A percentile compares a stretch with the other conserved stretches of the same genome.
These are phyloP conservation scores for Fusarium torulosum DNA, from an alignment of 2,329 filamentous ascomycete genomes.

Conservation along the genomic window DNA sequence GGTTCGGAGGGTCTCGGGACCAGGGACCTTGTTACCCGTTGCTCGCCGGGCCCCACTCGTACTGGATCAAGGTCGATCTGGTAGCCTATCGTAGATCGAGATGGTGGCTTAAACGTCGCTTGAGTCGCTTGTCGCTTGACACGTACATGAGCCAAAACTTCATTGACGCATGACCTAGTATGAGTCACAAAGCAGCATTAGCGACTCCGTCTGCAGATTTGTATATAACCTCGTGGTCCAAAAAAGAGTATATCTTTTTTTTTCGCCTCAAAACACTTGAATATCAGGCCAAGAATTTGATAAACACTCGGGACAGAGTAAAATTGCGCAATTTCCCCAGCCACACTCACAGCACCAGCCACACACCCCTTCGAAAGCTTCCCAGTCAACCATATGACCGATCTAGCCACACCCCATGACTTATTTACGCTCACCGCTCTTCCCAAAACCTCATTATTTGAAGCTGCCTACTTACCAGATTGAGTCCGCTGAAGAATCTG, in stretches of 20 bases:
- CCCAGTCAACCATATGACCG: constrained; percentile 20
- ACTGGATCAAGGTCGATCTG: constrained; percentile 12
- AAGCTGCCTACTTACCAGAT: constrained; percentile 19
- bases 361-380: background rate
- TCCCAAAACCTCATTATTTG: constrained; percentile 12
- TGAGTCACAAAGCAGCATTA: constrained; percentile 20
- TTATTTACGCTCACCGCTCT: constrained; percentile 29
- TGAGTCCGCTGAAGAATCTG: constrained; percentile 3
- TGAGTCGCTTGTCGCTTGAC: constrained; percentile 12
- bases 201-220: background rate
- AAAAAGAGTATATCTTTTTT: background rate
- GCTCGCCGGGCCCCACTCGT: constrained; percentile 1
- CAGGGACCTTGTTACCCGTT: background rate
- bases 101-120: constrained; percentile 9
- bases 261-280: constrained; percentile 4
- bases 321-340: constrained; percentile 33
- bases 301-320: constrained; percentile 7
- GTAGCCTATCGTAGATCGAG: constrained; percentile 25
- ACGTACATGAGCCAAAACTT: constrained; percentile 27
- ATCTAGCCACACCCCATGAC: constrained; percentile 26
- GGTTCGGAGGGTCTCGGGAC: constrained; percentile 13
- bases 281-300: constrained; percentile 6
- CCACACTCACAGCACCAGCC: constrained; percentile 16
- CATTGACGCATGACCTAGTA: constrained; percentile 21
- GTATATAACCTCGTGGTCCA: constrained; percentile 18